phyloP scores from a whole-genome alignment of 1,284 basidiomycete genomes.

The Anthracocystis walkeri region DNA sequence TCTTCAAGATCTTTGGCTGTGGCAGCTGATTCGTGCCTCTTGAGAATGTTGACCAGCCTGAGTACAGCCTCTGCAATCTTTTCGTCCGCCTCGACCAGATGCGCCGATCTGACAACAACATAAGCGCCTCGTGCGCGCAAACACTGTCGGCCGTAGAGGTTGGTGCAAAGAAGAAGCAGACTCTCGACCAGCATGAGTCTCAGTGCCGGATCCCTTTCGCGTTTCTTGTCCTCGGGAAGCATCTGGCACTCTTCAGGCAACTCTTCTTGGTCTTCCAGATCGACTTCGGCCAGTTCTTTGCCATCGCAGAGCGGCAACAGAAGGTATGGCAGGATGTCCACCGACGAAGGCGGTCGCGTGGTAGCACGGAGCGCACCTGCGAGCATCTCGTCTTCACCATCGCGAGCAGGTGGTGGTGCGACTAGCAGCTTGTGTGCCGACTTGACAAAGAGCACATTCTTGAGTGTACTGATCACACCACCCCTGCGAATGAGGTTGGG shows the following conservation, averaged over 20 bases:
- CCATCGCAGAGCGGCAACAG: slow-evolving; percentile 92
- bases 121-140: slow-evolving; percentile 86
- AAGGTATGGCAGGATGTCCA: slow-evolving; percentile 72
- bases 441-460: slow-evolving; percentile 68
- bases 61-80: slow-evolving; percentile 71
- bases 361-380: slow-evolving; percentile 53
- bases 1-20: slow-evolving; percentile 55
- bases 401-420: slow-evolving; percentile 54
- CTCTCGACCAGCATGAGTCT: slow-evolving; percentile 89
- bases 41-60: slow-evolving; percentile 66
- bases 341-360: slow-evolving; percentile 53
- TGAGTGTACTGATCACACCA: slow-evolving; percentile 67
- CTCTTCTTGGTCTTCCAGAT: slow-evolving; percentile 83
- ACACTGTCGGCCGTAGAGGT: slow-evolving; percentile 85
- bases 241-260: slow-evolving; percentile 88
- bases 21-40: slow-evolving; percentile 64
- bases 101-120: slow-evolving; percentile 83
- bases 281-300: slow-evolving; percentile 75
- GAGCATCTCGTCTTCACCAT: slow-evolving; percentile 49
- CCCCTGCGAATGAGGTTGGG: slow-evolving; percentile 67
- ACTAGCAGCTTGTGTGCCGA: slow-evolving; percentile 62
- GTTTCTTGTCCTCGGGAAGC: slow-evolving; percentile 83
- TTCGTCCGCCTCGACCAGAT: slow-evolving; percentile 83
- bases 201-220: slow-evolving; percentile 83
- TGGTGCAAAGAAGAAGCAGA: slow-evolving; percentile 87